Evolutionary conservation across 805 yeast species (phyloP), one percentile per base, ranked within the genome.

Genomic region (Barnettozyma californica): DNA sequence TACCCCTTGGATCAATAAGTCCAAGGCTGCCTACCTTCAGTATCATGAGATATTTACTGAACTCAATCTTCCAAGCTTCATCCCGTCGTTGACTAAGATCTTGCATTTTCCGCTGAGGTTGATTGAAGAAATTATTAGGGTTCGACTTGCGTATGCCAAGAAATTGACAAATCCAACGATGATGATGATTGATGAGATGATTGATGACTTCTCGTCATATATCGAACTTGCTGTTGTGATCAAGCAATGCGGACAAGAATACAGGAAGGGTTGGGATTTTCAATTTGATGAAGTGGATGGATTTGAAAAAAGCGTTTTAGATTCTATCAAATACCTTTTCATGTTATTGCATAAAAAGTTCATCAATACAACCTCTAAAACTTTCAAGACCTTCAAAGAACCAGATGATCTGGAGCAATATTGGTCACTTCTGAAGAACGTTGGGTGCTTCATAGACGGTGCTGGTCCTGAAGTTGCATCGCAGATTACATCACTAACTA

Each of bases 141-240:
- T 87, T 38, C 76, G 97, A 55, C 70, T 92, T 41, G 70, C 75
- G 1, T 90, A 87, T 62, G 96, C 97, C 2, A 74, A 78, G 63
- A 85, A 84, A 59, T 68, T 92, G 43, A 80, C 77, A 45, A 86
- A 84, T 58, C 96, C 97, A 1, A 90, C 97, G 0, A 80, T 91
- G 81, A 86, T 89, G 90, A 87, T 89, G 83, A 87, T 94, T 56
- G 99, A 94, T 65, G 97, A 92, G 67, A 84, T 89, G 77, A 78
- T 92, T 52, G 90, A 81, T 41, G 96, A 89, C 63, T 85, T 92
- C 62, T 83, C 83, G 55, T 76, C 83, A 2, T 89, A 88, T 62
- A 78, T 92, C 48, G 76, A 78, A 43, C 70, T 90, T 31, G 91
- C 96, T 0, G 73, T 88, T 16, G 85, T 81, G 54, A 78, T 90